phyloP scores from a whole-genome alignment of 768 basidiomycete genomes.

The Cystofilobasidium macerans region DNA sequence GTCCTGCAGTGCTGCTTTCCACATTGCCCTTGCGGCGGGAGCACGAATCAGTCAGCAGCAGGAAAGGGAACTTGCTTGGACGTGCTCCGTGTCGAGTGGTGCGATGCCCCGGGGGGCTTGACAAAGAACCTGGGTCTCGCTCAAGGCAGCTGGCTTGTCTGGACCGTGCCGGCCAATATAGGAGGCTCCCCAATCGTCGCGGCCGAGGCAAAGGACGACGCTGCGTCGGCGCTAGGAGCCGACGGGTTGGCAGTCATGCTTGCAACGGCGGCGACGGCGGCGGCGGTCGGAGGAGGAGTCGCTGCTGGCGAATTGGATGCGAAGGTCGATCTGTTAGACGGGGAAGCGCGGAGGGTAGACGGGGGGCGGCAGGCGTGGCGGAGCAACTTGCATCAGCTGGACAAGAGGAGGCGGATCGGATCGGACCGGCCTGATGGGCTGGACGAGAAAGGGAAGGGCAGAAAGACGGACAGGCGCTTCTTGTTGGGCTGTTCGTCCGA shows the following conservation, averaged over 20 bases:
- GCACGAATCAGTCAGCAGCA: too few species aligned
- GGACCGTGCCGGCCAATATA: slow-evolving; percentile 16
- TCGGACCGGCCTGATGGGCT: not conserved
- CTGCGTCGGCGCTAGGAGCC: slow-evolving; percentile 11
- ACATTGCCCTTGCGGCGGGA: too few species aligned
- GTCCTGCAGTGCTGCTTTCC: too few species aligned
- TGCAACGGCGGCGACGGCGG: not conserved
- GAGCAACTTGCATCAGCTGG: not conserved
- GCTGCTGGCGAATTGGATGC: slow-evolving; percentile 7
- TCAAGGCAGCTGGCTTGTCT: too few species aligned
- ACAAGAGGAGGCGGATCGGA: not conserved
- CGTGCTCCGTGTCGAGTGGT: too few species aligned
- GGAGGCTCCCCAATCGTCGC: slow-evolving; percentile 20
- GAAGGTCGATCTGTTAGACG: slow-evolving; percentile 13
- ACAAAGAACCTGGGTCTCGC: too few species aligned
- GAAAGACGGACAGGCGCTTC: slow-evolving; percentile 23
- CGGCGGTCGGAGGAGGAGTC: not conserved
- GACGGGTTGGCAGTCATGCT: not conserved
- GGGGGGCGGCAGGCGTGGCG: not conserved
- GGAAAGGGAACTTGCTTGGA: too few species aligned
- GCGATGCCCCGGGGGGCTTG: too few species aligned
- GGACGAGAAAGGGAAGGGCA: not conserved
- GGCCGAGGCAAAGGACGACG: slow-evolving; percentile 6
- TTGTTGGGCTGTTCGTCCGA: slow-evolving; percentile 20
- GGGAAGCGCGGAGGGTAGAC: too few species aligned